Evolutionary conservation across 768 basidiomycete genomes (phyloP), one percentile per base, ranked within the genome.

Genomic region (Pulveroboletus sp.): DNA sequence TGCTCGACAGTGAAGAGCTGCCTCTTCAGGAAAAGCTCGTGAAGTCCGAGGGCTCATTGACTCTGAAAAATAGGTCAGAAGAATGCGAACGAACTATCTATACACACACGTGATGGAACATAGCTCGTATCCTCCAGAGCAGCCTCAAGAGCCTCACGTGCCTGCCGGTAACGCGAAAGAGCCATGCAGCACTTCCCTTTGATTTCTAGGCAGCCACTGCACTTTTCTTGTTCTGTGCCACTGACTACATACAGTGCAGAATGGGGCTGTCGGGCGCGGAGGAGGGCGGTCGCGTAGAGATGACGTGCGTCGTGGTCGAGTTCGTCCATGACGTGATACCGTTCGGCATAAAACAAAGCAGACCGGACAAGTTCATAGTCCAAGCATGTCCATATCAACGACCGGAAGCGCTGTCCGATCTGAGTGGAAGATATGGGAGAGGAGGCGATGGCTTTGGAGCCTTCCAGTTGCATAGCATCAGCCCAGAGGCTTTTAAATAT

Each of bases 321-420:
- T 53, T 76, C 74, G 68, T 88, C 83, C 67, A 89, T 70, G 36
- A 82, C 79, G 65, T 78, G 86, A 66, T 89, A 89, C 56, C 89
- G 74, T 70, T 94, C 93, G 32, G 91, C 89, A 71, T 89, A 89
- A 73, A 95, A 95, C 40, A 90, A 79, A 36, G 92, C 91, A 11
- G 89, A 83, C 67, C 78, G 80, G 59, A 79, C 74, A 39, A 93
- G 81, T 60, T 86, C 86, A 47, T 82, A 78, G 72, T 93, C 90
- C 51, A 93, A 82, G 70, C 83, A 90, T 59, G 82, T 81, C 89
- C 89, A 91, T 61, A 91, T 76, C 55, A 93, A 75, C 45, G 78
- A 72, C 56, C 79, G 79, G 64, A 87, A 85, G 57, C 86, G 84
- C 68, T 81, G 80, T 43, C 76, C 74, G 61, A 89, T 79, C 63